These are phyloP conservation scores for Neoarthrinium moseri DNA, from an alignment of 2,329 filamentous ascomycete genomes.

Conservation along the genomic window DNA sequence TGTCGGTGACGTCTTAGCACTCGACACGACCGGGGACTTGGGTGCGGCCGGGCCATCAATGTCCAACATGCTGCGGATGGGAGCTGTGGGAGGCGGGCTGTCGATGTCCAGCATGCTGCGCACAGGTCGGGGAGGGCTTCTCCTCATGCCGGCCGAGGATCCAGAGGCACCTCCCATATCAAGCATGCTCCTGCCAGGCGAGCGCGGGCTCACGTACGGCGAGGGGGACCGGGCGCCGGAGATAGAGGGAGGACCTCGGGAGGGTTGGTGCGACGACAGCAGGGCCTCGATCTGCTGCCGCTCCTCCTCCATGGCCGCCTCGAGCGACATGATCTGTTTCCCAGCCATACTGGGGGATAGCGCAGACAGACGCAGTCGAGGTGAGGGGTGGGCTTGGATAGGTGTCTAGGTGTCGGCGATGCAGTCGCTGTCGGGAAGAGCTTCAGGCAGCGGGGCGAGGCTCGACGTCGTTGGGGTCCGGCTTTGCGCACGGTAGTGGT, in stretches of 20 bases:
- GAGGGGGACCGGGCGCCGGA: conserved; percentile 45
- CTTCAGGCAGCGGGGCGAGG: no score
- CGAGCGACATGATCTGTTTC: conserved; percentile 28
- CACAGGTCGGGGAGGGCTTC: conserved; percentile 46
- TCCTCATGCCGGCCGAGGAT: conserved; percentile 23
- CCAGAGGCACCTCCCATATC: conserved; percentile 50
- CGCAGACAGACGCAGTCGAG: no score
- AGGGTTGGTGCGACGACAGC: conserved; percentile 22
- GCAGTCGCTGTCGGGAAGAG: no score
- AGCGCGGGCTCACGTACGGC: conserved; percentile 56
- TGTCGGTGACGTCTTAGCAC: conserved; percentile 46
- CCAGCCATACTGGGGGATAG: conserved; percentile 25
- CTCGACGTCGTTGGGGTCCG: no score
- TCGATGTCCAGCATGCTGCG: conserved; percentile 66
- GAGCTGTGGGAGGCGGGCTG: conserved; percentile 34
- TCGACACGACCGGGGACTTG: conserved; percentile 30
- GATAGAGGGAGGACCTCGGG: conserved; percentile 18
- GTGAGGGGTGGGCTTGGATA: no score
- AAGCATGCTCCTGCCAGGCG: conserved; percentile 68
- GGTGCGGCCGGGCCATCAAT: conserved; percentile 30
- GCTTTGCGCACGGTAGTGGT: no score
- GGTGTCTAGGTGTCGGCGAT: no score
- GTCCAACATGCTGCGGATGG: conserved; percentile 53
- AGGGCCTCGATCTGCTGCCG: conserved; percentile 30
- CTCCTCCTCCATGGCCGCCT: conserved; percentile 32